phyloP scores from a whole-genome alignment of 2,329 filamentous ascomycete genomes.

The Botrytis tulipae region DNA sequence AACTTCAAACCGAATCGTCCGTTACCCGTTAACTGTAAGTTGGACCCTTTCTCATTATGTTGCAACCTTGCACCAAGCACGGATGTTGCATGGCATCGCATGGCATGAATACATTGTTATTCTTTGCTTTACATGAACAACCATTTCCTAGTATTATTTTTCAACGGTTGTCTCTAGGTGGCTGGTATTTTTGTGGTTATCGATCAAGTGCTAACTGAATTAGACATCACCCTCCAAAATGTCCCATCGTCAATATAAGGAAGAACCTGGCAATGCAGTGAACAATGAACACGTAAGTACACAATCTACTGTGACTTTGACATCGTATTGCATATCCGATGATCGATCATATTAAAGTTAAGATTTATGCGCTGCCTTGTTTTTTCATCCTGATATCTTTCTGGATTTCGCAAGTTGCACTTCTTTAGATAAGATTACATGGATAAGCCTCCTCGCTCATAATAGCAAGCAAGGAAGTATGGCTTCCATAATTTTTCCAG shows the following conservation, averaged over 20 bases:
- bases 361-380: conserved; percentile 5
- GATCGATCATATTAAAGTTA: conserved; percentile 10
- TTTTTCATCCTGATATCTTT: conserved; percentile 1
- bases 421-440: conserved; percentile 24
- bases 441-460: conserved; percentile 19
- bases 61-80: conserved; percentile 28
- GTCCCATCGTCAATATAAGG: conserved; percentile 45
- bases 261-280: conserved; percentile 41
- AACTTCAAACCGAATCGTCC: neutral
- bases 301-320: conserved; percentile 25
- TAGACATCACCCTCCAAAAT: conserved; percentile 28
- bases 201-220: conserved; percentile 28
- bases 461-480: conserved; percentile 21
- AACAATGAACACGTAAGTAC: conserved; percentile 47
- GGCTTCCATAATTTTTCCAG: conserved; percentile 36
- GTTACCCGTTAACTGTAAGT: conserved; percentile 26
- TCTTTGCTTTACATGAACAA: conserved; percentile 27
- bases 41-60: conserved; percentile 23
- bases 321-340: conserved; percentile 1
- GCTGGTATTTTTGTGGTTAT: conserved; percentile 25
- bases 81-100: conserved; percentile 32
- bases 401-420: conserved; percentile 32
- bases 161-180: conserved; percentile 7
- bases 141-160: conserved; percentile 2
- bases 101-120: conserved; percentile 25